A percentile compares a stretch with the other conserved stretches of the same genome.
Evolutionary conservation across 805 yeast species (phyloP).

Genomic region (Isabelozyma rhagii): DNA sequence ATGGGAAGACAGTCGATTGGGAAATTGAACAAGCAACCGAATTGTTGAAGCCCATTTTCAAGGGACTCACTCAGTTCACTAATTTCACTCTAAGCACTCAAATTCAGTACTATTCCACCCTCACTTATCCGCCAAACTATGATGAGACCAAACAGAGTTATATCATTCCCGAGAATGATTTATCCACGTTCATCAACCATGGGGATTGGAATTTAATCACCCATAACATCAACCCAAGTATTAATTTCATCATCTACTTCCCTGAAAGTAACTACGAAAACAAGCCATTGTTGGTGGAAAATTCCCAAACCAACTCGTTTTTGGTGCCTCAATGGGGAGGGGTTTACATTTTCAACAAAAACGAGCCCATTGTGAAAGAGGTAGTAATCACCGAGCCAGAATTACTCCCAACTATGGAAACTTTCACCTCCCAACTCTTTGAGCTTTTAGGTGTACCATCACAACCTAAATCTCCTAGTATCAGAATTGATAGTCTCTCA

Average conservation of each 20-base stretch:
- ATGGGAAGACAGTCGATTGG: constrained; percentile 68
- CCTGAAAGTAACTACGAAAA: constrained; percentile 46
- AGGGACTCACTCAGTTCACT: constrained; percentile 50
- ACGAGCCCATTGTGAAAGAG: constrained; percentile 14
- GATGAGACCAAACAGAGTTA: constrained; percentile 21
- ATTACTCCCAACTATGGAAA: constrained; percentile 57
- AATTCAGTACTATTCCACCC: constrained; percentile 62
- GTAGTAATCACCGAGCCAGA: constrained; percentile 38
- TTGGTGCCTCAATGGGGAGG: constrained; percentile 93
- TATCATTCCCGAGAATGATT: constrained; percentile 46
- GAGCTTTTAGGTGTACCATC: constrained; percentile 68
- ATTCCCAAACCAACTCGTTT: constrained; percentile 54
- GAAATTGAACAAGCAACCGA: constrained; percentile 56
- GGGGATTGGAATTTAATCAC: constrained; percentile 77
- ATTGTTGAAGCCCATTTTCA: constrained; percentile 55
- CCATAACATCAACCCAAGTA: constrained; percentile 58
- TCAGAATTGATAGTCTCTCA: constrained; percentile 63
- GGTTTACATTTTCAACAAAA: constrained; percentile 48
- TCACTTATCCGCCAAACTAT: constrained; percentile 22
- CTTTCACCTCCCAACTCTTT: constrained; percentile 72
- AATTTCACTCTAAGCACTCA: constrained; percentile 79
- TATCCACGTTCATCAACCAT: constrained; percentile 76
- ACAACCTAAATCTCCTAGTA: constrained; percentile 53
- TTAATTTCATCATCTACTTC: constrained; percentile 68
- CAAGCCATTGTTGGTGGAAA: constrained; percentile 48